phyloP scores from a whole-genome alignment of 768 basidiomycete genomes.

The Fibroporia radiculosa region DNA sequence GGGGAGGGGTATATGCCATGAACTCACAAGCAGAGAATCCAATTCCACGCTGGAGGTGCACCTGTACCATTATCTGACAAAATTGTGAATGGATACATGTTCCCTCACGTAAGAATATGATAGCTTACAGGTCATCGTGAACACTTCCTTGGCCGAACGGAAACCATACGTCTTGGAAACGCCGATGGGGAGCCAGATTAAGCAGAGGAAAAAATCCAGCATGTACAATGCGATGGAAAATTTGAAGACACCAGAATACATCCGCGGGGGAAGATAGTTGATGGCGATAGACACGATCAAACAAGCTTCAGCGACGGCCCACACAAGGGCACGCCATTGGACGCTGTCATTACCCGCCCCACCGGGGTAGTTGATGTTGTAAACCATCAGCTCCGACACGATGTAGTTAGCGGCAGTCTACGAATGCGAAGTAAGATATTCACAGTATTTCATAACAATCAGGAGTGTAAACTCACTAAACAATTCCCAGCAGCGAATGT shows the following conservation, averaged over 20 bases:
- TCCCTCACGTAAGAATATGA: neutral
- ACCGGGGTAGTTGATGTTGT: conserved; percentile 77
- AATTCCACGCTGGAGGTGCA: conserved; percentile 84
- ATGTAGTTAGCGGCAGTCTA: conserved; percentile 88
- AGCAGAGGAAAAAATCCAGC: conserved; percentile 80
- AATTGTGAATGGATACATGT: neutral
- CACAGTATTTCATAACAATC: neutral
- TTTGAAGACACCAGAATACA: conserved; percentile 73
- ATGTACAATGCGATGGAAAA: conserved; percentile 68
- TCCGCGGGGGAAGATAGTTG: conserved; percentile 76
- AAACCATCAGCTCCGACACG: conserved; percentile 76
- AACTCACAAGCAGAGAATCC: conserved; percentile 77
- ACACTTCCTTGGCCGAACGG: conserved; percentile 75
- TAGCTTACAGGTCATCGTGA: conserved; percentile 65
- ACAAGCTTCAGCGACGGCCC: conserved; percentile 72
- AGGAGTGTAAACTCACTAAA: conserved; percentile 42
- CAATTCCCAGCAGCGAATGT: conserved; percentile 87
- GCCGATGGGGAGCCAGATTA: conserved; percentile 91
- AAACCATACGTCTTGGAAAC: conserved; percentile 88
- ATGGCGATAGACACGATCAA: conserved; percentile 67
- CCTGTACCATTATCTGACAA: conserved; percentile 84
- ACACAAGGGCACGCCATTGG: conserved; percentile 82
- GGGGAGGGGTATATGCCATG: too few species aligned
- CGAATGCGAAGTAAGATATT: neutral
- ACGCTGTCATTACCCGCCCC: conserved; percentile 62